Evolutionary conservation across 2,329 filamentous ascomycete species (phyloP).

Genomic region (Pseudogymnoascus sp.): DNA sequence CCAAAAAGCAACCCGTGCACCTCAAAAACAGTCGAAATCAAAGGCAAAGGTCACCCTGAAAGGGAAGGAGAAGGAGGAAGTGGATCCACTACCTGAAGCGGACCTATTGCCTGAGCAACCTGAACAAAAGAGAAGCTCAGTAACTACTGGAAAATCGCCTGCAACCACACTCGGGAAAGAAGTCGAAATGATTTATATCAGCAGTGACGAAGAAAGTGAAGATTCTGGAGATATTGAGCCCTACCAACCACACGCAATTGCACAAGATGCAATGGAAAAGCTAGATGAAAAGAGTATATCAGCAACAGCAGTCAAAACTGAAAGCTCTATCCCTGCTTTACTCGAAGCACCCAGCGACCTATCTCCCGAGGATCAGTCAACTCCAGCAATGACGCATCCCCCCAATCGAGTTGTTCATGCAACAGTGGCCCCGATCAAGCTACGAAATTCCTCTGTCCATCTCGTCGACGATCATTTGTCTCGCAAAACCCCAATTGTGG

Average conservation of each 20-base stretch:
- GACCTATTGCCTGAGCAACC: neutral
- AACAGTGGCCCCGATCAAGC: neutral
- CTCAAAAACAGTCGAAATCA: neutral
- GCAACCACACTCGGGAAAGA: neutral
- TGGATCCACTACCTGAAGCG: neutral
- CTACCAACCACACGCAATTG: neutral
- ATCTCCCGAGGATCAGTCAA: neutral
- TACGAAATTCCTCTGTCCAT: neutral
- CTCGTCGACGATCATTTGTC: conserved; percentile 14
- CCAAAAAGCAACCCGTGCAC: neutral
- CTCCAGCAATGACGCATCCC: neutral
- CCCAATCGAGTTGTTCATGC: too few relatives aligned
- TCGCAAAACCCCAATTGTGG: conserved; percentile 19
- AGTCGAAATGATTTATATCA: neutral
- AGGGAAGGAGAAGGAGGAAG: neutral
- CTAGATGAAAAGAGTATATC: neutral
- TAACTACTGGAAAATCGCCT: neutral
- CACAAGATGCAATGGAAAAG: neutral
- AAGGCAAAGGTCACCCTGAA: neutral
- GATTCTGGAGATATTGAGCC: neutral
- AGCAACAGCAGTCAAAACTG: neutral
- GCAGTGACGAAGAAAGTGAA: neutral
- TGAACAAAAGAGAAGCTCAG: neutral
- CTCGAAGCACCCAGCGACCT: neutral
- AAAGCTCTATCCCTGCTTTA: neutral